A percentile compares a stretch with the other conserved stretches of the same genome.
Conservation (phyloP, 164 flowering plant genomes). For the Chloranthus sessilifolius region DNA sequence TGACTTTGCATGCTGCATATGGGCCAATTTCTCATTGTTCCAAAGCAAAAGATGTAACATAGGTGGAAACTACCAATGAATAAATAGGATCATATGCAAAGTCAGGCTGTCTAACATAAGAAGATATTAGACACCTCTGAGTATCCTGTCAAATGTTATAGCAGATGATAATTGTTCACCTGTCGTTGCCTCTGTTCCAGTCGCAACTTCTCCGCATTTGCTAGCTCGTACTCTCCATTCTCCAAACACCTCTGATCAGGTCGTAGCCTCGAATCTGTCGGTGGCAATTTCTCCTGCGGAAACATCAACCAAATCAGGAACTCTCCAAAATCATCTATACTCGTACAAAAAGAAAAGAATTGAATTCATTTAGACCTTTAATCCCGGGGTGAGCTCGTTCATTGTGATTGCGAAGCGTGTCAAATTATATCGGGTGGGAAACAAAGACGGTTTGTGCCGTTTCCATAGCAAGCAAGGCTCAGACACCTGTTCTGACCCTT, state of each 20-base stretch:
- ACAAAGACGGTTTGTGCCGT: constrained; percentile 46
- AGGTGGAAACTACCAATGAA: too few relatives aligned
- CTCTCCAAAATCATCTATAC: not conserved
- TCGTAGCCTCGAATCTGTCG: constrained; percentile 54
- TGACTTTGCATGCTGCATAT: too few relatives aligned
- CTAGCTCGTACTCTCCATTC: constrained; percentile 45
- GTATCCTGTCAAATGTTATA: too few relatives aligned
- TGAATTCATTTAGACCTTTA: constrained; percentile 36
- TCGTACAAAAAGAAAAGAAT: not conserved
- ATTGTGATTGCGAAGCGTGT: constrained; percentile 67
- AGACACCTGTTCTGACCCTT: constrained; percentile 38
- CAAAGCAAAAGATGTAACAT: too few relatives aligned
- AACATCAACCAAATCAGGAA: too few relatives aligned
- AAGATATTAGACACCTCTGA: too few relatives aligned
- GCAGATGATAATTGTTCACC: constrained; percentile 18
- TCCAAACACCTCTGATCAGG: constrained; percentile 54
- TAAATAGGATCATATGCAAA: too few relatives aligned
- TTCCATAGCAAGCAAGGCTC: constrained; percentile 63
- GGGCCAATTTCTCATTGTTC: too few relatives aligned
- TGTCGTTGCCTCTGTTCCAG: constrained; percentile 49
- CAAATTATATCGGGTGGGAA: constrained; percentile 62
- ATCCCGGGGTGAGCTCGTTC: constrained; percentile 70
- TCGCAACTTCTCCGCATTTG: constrained; percentile 49
- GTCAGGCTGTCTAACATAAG: too few relatives aligned
- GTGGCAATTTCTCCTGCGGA: constrained; percentile 54